Conservation (phyloP, 768 basidiomycete species). For the Boletus subcaerulescens region DNA sequence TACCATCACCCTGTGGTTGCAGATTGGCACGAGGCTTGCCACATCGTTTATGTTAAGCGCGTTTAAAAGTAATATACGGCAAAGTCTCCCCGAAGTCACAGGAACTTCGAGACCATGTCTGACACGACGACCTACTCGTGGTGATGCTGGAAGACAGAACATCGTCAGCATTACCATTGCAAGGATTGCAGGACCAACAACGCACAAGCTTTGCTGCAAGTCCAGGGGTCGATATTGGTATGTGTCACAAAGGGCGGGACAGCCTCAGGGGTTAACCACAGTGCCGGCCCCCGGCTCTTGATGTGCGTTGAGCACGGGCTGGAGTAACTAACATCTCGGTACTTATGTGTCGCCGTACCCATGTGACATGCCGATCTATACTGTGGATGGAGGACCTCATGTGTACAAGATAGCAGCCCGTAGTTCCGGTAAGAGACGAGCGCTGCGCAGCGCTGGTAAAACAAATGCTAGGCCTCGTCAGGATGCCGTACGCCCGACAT, state of each 20-base stretch:
- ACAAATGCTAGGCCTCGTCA: neutral
- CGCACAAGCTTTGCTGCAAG: neutral
- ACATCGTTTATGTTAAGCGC: neutral
- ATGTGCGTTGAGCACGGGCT: conserved; percentile 1
- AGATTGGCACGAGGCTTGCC: too few species aligned
- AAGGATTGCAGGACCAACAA: neutral
- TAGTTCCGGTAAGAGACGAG: neutral
- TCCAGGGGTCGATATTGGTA: too few species aligned
- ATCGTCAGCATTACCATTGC: too few species aligned
- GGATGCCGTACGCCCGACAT: neutral
- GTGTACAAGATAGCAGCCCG: too few species aligned
- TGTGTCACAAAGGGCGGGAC: neutral
- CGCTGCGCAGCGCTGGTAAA: too few species aligned
- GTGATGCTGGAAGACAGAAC: neutral
- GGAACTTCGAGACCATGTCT: neutral
- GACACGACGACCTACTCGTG: neutral
- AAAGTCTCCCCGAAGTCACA: conserved; percentile 1
- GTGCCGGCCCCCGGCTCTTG: neutral
- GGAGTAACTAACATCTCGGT: conserved; percentile 5
- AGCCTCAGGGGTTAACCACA: neutral
- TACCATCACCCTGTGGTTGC: too few species aligned
- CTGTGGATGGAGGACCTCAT: neutral
- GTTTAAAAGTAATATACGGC: neutral
- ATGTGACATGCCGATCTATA: neutral
- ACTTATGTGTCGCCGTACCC: conserved; percentile 3